Conservation (phyloP, 805 yeast genomes). For the Yamadazyma takamatsuzukensis region DNA sequence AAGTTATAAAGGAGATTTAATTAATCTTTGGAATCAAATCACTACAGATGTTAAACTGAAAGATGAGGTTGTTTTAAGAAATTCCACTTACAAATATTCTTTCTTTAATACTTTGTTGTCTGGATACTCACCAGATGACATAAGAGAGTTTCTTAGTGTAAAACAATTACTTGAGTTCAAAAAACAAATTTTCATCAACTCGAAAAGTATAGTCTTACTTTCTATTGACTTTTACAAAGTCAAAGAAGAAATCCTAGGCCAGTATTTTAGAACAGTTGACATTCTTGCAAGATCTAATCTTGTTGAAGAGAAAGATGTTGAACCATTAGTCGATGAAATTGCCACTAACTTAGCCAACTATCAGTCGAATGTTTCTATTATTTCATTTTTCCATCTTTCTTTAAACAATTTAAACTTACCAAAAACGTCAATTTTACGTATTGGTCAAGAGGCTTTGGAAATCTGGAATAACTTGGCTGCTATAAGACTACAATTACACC, state of each 20-base stretch:
- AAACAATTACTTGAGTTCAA: constrained; percentile 18
- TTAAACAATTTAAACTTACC: constrained; percentile 9
- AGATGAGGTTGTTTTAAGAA: constrained; percentile 17
- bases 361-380: constrained; percentile 22
- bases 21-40: constrained; percentile 7
- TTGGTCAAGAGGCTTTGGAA: constrained; percentile 13
- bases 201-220: constrained; percentile 7
- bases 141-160: constrained; percentile 6
- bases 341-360: constrained; percentile 15
- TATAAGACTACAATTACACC: constrained; percentile 62
- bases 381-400: constrained; percentile 14
- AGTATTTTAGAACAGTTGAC: constrained; percentile 9
- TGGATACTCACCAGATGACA: too few species aligned
- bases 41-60: constrained; percentile 8
- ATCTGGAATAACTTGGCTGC: constrained; percentile 60
- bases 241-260: constrained; percentile 36
- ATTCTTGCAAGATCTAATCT: neutral
- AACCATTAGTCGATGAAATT: constrained; percentile 3
- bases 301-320: constrained; percentile 3
- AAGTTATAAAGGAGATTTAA: constrained; percentile 1
- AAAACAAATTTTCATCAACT: constrained; percentile 15
- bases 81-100: constrained; percentile 19
- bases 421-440: too few species aligned
- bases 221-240: constrained; percentile 38
- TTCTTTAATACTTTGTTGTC: constrained; percentile 22